Evolutionary conservation across 208 protist species (phyloP).

Genomic region (Novymonas esmeraldas): DNA sequence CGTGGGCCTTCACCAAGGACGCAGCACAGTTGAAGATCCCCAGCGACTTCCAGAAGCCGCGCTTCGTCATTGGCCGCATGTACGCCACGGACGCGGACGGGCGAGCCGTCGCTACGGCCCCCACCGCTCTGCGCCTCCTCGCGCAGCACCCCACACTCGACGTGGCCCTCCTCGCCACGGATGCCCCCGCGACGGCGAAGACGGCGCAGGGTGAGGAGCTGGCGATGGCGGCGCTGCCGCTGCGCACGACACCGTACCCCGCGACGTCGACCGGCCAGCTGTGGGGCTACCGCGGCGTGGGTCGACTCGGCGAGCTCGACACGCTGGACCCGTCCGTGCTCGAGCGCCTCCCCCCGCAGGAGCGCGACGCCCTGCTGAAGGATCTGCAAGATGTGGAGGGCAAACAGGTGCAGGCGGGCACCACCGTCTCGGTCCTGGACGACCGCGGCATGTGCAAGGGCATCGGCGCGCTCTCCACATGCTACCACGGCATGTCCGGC

Average conservation of each 20-base stretch:
- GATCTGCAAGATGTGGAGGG: constrained; percentile 66
- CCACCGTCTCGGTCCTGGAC: constrained; percentile 47
- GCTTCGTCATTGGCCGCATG: constrained; percentile 62
- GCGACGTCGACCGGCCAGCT: constrained; percentile 19
- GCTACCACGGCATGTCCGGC: constrained; percentile 87
- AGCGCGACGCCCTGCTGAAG: constrained; percentile 58
- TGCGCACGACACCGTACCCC: constrained; percentile 10
- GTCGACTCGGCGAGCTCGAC: constrained; percentile 68
- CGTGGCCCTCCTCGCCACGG: constrained; percentile 53
- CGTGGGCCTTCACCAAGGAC: constrained; percentile 70
- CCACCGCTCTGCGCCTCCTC: constrained; percentile 39
- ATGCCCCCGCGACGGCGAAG: background rate
- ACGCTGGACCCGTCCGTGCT: constrained; percentile 78
- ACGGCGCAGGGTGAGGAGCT: background rate
- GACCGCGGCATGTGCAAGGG: constrained; percentile 58
- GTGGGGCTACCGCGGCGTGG: constrained; percentile 65
- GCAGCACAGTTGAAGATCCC: constrained; percentile 71
- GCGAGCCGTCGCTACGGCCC: constrained; percentile 28
- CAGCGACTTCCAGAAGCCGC: constrained; percentile 68
- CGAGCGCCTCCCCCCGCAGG: constrained; percentile 36
- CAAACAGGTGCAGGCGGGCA: constrained; percentile 39
- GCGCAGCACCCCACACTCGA: constrained; percentile 64
- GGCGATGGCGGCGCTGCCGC: constrained; percentile 6
- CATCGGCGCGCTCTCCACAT: constrained; percentile 29
- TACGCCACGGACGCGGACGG: constrained; percentile 36